Evolutionary conservation across 2,329 filamentous ascomycete species (phyloP), one percentile per base, ranked within the genome.

Genomic region (Cadophora luteo-olivacea): DNA sequence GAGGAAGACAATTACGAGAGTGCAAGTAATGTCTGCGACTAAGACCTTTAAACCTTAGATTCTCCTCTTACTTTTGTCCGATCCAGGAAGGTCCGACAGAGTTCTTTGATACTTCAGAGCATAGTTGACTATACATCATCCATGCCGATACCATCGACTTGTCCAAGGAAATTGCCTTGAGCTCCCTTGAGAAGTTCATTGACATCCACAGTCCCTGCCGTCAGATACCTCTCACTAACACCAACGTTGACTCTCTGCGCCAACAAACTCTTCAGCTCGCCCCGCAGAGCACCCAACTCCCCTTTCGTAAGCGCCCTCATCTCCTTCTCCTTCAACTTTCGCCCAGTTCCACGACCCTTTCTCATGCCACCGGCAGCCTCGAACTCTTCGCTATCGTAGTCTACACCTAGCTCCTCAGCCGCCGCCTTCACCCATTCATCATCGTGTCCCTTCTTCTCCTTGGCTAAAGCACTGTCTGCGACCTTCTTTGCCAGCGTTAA

Each of bases 321-420:
- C 80, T 91, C 88, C 75, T 90, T 88, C 77, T 96, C 91, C 81
- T 92, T 92, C 80, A 88, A 85, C 80, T 91, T 91, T 51, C 92
- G 83, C 0, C 91, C 91, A 49, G 87, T 88, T 8, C 93, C 93
- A 45, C 93, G 85, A 0, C 92, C 91, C 61, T 87, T 86, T 75
- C 86, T 85, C 65, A 83, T 85, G 7, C 89, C 87, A 8, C 81
- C 82, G 0, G 84, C 85, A 49, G 85, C 80, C 72, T 91, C 92
- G 70, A 97, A 91, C 57, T 97, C 93, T 45, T 97, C 94, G 69
- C 89, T 92, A 77, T 98, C 94, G 77, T 97, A 97, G 64, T 97
- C 95, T 0, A 98, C 92, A 0, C 96, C 96, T 0, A 99, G 84
- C 72, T 98, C 95, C 68, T 97, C 94, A 0, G 96, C 96, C 0